These are phyloP conservation scores for Euphorbia peplus DNA, from an alignment of 345 rosid genomes.

Conservation along the genomic window DNA sequence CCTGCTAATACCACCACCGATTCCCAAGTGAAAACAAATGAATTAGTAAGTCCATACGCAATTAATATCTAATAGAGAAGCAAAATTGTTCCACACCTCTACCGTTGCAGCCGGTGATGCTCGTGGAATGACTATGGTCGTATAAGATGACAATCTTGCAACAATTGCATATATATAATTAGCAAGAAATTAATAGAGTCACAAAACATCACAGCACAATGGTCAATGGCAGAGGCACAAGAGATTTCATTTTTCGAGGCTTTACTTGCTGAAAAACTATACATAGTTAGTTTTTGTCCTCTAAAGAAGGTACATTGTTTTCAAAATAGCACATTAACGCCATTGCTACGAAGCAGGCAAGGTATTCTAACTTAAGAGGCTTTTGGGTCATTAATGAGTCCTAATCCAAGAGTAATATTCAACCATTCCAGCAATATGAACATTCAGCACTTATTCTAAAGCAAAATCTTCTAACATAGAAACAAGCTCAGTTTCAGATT, in stretches of 20 bases:
- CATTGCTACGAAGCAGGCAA: background rate
- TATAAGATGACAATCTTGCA: conserved; percentile 49
- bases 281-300: background rate
- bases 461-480: background rate
- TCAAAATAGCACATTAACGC: background rate
- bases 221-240: background rate
- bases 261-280: background rate
- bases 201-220: background rate
- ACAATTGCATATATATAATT: conserved; percentile 13
- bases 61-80: conserved; percentile 1
- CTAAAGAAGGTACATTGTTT: background rate
- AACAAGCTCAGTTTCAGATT: background rate
- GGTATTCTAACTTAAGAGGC: background rate
- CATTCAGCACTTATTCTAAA: background rate
- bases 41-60: background rate
- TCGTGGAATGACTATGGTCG: conserved; percentile 31
- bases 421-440: background rate
- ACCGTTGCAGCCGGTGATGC: conserved; percentile 68
- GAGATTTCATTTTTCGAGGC: background rate
- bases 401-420: background rate
- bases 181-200: background rate
- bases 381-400: background rate
- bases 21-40: conserved; percentile 11
- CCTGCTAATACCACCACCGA: conserved; percentile 45
- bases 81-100: conserved; percentile 52